Evolutionary conservation across 176 grass and related monocot genomes (phyloP), one percentile per base, ranked within the genome.

Genomic region (Oryza meyeriana): DNA sequence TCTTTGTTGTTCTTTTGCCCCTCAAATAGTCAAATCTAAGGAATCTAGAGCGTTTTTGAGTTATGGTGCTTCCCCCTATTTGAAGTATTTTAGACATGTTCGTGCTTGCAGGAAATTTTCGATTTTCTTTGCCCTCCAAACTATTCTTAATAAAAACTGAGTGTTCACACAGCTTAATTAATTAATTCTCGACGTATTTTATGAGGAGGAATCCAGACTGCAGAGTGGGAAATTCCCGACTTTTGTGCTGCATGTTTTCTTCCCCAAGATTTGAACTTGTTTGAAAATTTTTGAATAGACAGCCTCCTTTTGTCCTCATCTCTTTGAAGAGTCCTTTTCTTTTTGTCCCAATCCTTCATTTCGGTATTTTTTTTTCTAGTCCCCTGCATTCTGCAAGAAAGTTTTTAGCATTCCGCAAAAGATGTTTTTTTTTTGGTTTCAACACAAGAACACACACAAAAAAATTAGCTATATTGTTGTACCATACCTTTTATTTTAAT

Each of bases 251-350:
- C 14, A 14, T 66, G 42, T n/a, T 38, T 32, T 77, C 12, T 59
- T 34, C 6, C 6, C 0, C 18, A 48, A 67, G 74, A 36, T 79
- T 79, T 69, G 45, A 83, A 74, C 38, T 28, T 4, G 67, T 67
- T 75, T 75, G 62, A 66, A 78, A 83, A 31, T 33, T 17, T 6
- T 9, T n/a, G 3, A 32, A 25, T 50, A 24, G 0, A 4, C 26
- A 42, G 40, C 78, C 52, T 36, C 50, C 12, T 57, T 73, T 77
- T 89, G 83, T 85, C 83, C 65, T 72, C 66, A 2, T 59, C 72
- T 70, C 10, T 28, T 33, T 76, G 77, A 77, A 86, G 58, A 86
- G 64, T 59, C 72, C 27, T 41, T 29, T 34, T 58, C n/a, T 1
- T 57, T 82, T 68, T 18, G 73, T 68, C 59, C 12, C n/a, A 30